Evolutionary conservation across 768 basidiomycete species (phyloP).

Genomic region (Suillus clintonianus): DNA sequence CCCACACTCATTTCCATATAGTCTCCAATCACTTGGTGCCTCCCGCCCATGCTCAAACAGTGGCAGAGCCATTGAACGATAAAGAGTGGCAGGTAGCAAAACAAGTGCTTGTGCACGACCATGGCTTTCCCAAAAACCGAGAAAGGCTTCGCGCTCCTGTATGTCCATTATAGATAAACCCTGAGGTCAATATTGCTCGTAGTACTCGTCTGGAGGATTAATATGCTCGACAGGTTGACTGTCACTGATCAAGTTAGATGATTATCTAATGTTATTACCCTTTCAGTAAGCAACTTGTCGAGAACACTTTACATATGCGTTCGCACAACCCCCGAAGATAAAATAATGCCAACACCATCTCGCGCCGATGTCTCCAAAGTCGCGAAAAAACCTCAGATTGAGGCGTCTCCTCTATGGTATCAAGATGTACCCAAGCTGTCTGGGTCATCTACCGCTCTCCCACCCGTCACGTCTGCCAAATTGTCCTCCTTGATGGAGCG

Average conservation of each 20-base stretch:
- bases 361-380: conserved; percentile 5
- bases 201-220: conserved; percentile 47
- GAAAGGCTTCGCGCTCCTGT: conserved; percentile 60
- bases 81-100: conserved; percentile 82
- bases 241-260: background rate
- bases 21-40: conserved; percentile 84
- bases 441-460: conserved; percentile 24
- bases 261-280: background rate
- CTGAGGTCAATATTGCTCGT: conserved; percentile 63
- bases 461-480: conserved; percentile 43
- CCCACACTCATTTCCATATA: conserved; percentile 75
- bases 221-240: too few relatives aligned
- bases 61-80: conserved; percentile 86
- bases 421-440: conserved; percentile 43
- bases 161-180: conserved; percentile 72
- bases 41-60: conserved; percentile 93
- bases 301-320: background rate
- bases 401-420: conserved; percentile 57
- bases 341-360: conserved; percentile 9
- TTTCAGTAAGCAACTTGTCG: background rate
- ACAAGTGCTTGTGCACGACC: conserved; percentile 63
- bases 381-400: conserved; percentile 22
- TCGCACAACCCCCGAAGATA: conserved; percentile 6
- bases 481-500: conserved; percentile 46
- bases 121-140: conserved; percentile 51